A percentile compares a stretch with the other conserved stretches of the same genome.
These are phyloP conservation scores for Fraxinus quadrangulata DNA, from an alignment of 257 asterid genomes.

Conservation along the genomic window DNA sequence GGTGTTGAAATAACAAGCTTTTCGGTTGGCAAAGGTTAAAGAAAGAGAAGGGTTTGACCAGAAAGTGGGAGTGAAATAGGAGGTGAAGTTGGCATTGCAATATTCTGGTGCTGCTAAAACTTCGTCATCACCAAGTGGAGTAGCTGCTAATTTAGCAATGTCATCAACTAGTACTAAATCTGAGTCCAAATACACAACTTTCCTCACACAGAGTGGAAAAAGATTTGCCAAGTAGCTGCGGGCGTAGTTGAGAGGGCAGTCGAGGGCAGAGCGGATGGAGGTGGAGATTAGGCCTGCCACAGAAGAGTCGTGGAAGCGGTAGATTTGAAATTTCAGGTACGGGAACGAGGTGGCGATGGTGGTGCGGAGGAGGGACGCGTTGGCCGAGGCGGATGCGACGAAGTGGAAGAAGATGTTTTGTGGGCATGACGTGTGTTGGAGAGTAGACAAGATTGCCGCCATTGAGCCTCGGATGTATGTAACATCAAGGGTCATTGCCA, in stretches of 20 bases:
- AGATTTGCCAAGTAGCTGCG: constrained; percentile 40
- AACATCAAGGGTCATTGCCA: constrained; percentile 65
- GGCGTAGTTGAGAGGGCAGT: constrained; percentile 49
- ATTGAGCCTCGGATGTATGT: constrained; percentile 64
- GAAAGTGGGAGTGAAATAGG: constrained; percentile 41
- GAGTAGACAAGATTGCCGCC: constrained; percentile 60
- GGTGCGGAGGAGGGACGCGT: constrained; percentile 6
- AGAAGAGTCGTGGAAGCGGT: constrained; percentile 30
- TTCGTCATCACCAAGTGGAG: constrained; percentile 24
- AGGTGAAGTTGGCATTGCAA: constrained; percentile 45
- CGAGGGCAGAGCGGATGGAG: constrained; percentile 48
- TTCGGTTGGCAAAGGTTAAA: constrained; percentile 32
- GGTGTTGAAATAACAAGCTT: constrained; percentile 46
- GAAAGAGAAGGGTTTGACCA: constrained; percentile 49
- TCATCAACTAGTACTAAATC: constrained; percentile 48
- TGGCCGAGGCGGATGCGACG: constrained; percentile 36
- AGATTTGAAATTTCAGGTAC: constrained; percentile 31
- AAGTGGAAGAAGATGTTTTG: constrained; percentile 53
- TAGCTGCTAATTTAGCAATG: constrained; percentile 37
- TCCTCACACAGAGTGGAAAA: constrained; percentile 34
- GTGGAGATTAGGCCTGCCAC: constrained; percentile 44
- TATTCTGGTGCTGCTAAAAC: constrained; percentile 52
- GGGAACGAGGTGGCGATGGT: constrained; percentile 35
- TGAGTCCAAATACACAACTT: constrained; percentile 38
- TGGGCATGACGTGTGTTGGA: constrained; percentile 65